A percentile compares a stretch with the other conserved stretches of the same genome.
Conservation (phyloP, 2,329 filamentous ascomycete species). For the Phialemonium atrogriseum region DNA sequence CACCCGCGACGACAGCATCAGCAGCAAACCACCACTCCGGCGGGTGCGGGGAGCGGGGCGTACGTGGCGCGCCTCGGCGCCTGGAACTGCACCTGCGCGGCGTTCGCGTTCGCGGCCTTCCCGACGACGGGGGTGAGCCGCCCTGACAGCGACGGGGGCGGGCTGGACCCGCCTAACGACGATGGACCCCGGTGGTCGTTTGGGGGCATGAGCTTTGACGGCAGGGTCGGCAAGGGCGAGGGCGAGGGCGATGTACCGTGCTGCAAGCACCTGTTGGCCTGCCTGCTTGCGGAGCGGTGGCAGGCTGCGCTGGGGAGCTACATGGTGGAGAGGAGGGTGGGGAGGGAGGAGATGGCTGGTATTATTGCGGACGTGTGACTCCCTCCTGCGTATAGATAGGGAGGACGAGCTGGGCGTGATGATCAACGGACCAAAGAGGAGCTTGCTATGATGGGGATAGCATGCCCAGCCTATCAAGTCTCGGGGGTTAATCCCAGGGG, state of each 20-base stretch:
- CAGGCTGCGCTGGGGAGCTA: slow-evolving; percentile 43
- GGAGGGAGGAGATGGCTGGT: slow-evolving; percentile 63
- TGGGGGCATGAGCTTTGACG: slow-evolving; percentile 40
- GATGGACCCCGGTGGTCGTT: slow-evolving; percentile 26
- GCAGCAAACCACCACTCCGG: slow-evolving; percentile 2
- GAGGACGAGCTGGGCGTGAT: not conserved
- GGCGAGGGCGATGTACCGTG: slow-evolving; percentile 37
- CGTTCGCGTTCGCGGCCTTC: slow-evolving; percentile 70
- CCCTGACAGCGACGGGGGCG: not conserved
- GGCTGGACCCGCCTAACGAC: not conserved
- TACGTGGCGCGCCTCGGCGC: slow-evolving; percentile 67
- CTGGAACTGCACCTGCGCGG: slow-evolving; percentile 88
- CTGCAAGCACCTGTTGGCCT: slow-evolving; percentile 89
- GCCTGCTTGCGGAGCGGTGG: slow-evolving; percentile 64
- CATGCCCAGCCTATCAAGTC: not conserved
- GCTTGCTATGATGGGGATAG: no score
- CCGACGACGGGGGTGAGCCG: slow-evolving; percentile 20
- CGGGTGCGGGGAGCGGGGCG: slow-evolving; percentile 10
- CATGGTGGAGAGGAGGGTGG: slow-evolving; percentile 45
- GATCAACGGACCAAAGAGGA: not conserved
- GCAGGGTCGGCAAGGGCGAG: slow-evolving; percentile 16
- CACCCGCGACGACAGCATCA: slow-evolving; percentile 7
- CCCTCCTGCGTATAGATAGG: no score
- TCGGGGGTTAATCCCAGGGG: no score
- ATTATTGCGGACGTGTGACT: slow-evolving; percentile 45